Percentiles rank a stretch among this genome's conserved stretches.
phyloP scores from a whole-genome alignment of 2,329 filamentous ascomycete species.

The Shiraia sp. region DNA sequence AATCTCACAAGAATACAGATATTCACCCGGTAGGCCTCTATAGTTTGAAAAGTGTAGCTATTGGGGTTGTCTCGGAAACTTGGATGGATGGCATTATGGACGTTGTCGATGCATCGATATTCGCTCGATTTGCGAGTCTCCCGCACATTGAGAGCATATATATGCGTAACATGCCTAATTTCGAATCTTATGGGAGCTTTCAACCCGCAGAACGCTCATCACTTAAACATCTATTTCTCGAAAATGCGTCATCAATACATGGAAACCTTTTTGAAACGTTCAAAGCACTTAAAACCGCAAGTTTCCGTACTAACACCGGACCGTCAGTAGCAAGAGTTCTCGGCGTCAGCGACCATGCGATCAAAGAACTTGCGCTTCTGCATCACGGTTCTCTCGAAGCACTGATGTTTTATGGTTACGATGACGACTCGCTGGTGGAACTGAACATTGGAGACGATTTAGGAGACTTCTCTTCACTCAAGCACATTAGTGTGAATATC shows the following conservation, averaged over 20 bases:
- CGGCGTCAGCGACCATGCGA: neutral
- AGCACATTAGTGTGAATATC: constrained; percentile 4
- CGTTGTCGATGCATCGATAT: neutral
- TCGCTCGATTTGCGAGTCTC: constrained; percentile 8
- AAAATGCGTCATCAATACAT: constrained; percentile 1
- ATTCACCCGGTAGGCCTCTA: constrained; percentile 5
- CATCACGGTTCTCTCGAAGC: constrained; percentile 5
- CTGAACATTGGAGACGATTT: constrained; percentile 5
- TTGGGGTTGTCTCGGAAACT: constrained; percentile 11
- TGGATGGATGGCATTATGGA: constrained; percentile 3
- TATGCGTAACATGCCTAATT: constrained; percentile 2
- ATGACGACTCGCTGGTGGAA: neutral
- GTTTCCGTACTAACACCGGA: constrained; percentile 7
- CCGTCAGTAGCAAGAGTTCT: neutral
- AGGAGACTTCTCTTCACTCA: constrained; percentile 1
- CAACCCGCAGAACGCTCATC: constrained; percentile 1
- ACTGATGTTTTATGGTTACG: constrained; percentile 13
- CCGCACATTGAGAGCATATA: constrained; percentile 11
- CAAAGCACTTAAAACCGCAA: constrained; percentile 5
- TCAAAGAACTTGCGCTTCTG: neutral
- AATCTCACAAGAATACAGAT: constrained; percentile 1
- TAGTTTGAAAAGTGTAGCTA: constrained; percentile 2
- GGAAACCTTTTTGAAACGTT: neutral
- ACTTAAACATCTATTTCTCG: constrained; percentile 14
- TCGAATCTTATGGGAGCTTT: neutral